phyloP scores from a whole-genome alignment of 805 yeast genomes.

The Tetrapisispora namnaoensis region DNA sequence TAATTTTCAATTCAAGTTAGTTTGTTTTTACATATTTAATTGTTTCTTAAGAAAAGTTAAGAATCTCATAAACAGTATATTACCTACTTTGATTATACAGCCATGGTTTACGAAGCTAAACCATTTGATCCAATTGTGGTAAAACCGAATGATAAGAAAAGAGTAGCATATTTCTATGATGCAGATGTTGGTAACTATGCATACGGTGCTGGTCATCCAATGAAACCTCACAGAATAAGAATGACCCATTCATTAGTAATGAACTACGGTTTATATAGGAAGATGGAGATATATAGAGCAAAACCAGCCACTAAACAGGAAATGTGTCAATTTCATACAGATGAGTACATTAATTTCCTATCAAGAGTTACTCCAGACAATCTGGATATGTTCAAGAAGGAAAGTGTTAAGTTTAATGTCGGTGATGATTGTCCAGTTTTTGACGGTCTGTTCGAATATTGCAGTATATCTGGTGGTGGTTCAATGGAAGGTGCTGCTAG shows the following conservation, averaged over 20 bases:
- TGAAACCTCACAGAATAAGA: constrained; percentile 98
- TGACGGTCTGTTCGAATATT: constrained; percentile 89
- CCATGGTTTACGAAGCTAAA: constrained; percentile 40
- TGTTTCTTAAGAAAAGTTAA: too few relatives aligned
- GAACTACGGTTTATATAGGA: constrained; percentile 93
- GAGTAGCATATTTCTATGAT: constrained; percentile 74
- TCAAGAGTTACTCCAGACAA: constrained; percentile 89
- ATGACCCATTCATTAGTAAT: constrained; percentile 95
- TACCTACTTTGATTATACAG: neutral
- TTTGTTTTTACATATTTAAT: too few relatives aligned
- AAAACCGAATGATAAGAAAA: constrained; percentile 38
- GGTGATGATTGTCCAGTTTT: constrained; percentile 94
- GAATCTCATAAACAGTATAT: too few relatives aligned
- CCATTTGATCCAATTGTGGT: constrained; percentile 58
- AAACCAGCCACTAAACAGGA: constrained; percentile 97
- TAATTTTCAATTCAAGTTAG: too few relatives aligned
- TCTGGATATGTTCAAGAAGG: constrained; percentile 75
- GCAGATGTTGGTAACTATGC: constrained; percentile 97
- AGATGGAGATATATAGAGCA: constrained; percentile 95
- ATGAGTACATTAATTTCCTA: constrained; percentile 89
- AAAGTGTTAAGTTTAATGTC: constrained; percentile 78
- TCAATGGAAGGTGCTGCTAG: constrained; percentile 88
- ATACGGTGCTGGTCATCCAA: constrained; percentile 97
- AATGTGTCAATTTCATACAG: constrained; percentile 97
- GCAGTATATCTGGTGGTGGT: constrained; percentile 85